These are phyloP conservation scores for Pyrus bretschneideri DNA, from an alignment of 306 rosid species.

Conservation along the genomic window DNA sequence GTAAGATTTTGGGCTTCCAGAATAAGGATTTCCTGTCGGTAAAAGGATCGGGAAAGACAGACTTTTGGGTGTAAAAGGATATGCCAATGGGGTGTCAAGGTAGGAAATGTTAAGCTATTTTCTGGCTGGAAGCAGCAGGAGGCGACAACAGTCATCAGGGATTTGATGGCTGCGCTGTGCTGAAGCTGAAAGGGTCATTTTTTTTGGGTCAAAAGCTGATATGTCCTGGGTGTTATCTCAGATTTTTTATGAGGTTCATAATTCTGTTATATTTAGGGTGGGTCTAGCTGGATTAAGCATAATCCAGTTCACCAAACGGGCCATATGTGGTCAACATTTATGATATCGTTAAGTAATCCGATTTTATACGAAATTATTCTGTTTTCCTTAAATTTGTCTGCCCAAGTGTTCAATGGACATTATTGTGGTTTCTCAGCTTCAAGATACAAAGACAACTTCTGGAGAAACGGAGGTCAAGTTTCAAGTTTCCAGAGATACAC, in stretches of 20 bases:
- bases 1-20: neutral
- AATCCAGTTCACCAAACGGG: neutral
- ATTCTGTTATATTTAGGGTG: no score
- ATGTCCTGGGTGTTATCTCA: no score
- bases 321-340: neutral
- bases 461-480: conserved; percentile 73
- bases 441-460: conserved; percentile 60
- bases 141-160: no score
- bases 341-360: neutral
- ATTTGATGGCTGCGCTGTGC: no score
- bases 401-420: neutral
- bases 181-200: no score
- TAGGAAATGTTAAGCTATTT: neutral
- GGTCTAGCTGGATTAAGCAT: no score
- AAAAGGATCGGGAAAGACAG: neutral
- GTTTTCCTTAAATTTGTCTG: neutral
- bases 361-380: neutral
- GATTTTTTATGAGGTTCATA: no score
- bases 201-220: no score
- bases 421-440: conserved; percentile 47
- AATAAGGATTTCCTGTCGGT: neutral
- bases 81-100: neutral
- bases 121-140: no score
- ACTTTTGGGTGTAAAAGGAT: neutral
- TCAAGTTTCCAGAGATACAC: conserved; percentile 68